Percentiles rank a stretch among this genome's conserved stretches.
Evolutionary conservation across 352 stramenopile genomes (phyloP).

Genomic region (Pythium sp.): DNA sequence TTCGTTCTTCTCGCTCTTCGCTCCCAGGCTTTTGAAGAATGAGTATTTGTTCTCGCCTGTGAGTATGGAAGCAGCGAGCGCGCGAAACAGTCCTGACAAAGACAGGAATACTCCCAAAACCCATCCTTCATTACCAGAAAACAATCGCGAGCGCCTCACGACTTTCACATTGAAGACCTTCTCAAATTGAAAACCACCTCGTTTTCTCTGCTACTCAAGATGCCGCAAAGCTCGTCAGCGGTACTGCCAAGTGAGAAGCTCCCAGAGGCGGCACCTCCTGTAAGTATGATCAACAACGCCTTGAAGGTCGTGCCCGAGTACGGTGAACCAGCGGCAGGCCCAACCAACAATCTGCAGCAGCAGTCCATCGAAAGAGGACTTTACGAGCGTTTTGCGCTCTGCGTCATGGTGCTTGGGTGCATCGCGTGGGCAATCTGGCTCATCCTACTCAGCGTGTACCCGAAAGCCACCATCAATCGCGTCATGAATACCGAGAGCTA

Average conservation of each 20-base stretch:
- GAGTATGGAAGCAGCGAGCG: no score
- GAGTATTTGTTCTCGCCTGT: no score
- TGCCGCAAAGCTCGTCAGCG: not conserved
- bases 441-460: conserved; percentile 24
- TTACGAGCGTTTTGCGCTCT: not conserved
- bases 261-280: no score
- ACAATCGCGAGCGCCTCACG: no score
- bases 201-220: not conserved
- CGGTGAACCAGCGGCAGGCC: not conserved
- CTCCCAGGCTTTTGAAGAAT: no score
- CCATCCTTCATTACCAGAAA: no score
- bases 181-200: not conserved
- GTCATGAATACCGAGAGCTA: conserved; percentile 28
- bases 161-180: no score
- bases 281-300: not conserved
- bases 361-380: not conserved
- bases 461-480: conserved; percentile 33
- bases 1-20: no score
- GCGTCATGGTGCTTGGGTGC: conserved; percentile 17
- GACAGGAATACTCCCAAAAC: no score
- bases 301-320: not conserved
- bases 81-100: no score
- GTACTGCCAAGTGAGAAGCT: not conserved
- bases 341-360: not conserved
- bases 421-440: conserved; percentile 27